Evolutionary conservation across 257 asterid genomes (phyloP).

Genomic region (Gentiana dahurica): DNA sequence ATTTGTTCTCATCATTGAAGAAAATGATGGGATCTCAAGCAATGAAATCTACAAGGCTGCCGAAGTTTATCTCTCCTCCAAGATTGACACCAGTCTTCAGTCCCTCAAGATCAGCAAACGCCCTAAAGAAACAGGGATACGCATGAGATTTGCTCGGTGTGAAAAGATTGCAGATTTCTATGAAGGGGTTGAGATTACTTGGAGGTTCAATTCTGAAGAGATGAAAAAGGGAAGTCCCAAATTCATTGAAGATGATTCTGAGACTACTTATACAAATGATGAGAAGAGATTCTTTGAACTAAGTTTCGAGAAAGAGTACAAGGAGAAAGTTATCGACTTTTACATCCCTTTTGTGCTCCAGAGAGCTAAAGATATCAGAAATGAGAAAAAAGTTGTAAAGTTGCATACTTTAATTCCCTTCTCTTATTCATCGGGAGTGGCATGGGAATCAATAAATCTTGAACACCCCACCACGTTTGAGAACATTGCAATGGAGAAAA

Average conservation of each 20-base stretch:
- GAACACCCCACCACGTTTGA: conserved; percentile 71
- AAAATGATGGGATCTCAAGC: conserved; percentile 43
- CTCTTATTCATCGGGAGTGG: not conserved
- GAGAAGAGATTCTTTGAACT: conserved; percentile 50
- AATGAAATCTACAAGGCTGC: conserved; percentile 49
- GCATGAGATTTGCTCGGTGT: conserved; percentile 33
- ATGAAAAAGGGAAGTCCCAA: conserved; percentile 11
- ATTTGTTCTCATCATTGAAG: conserved; percentile 38
- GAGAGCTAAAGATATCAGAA: conserved; percentile 23
- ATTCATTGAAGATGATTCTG: conserved; percentile 15
- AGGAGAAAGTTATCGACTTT: conserved; percentile 27
- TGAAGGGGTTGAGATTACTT: conserved; percentile 30
- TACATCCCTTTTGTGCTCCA: conserved; percentile 44
- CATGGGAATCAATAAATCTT: conserved; percentile 54
- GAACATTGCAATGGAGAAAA: conserved; percentile 48
- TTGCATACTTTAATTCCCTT: conserved; percentile 29
- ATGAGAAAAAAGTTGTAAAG: conserved; percentile 29
- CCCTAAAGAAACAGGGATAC: conserved; percentile 24
- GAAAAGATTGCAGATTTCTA: conserved; percentile 34
- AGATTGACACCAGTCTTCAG: conserved; percentile 26
- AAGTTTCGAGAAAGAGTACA: conserved; percentile 26
- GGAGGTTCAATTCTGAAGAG: conserved; percentile 40
- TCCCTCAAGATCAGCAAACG: conserved; percentile 49
- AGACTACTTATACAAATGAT: conserved; percentile 4
- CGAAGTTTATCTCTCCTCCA: conserved; percentile 46